Percentiles rank a stretch among this genome's conserved stretches.
Conservation (phyloP, 2,329 filamentous ascomycete genomes). For the Paracorniculantispora psalliotae region DNA sequence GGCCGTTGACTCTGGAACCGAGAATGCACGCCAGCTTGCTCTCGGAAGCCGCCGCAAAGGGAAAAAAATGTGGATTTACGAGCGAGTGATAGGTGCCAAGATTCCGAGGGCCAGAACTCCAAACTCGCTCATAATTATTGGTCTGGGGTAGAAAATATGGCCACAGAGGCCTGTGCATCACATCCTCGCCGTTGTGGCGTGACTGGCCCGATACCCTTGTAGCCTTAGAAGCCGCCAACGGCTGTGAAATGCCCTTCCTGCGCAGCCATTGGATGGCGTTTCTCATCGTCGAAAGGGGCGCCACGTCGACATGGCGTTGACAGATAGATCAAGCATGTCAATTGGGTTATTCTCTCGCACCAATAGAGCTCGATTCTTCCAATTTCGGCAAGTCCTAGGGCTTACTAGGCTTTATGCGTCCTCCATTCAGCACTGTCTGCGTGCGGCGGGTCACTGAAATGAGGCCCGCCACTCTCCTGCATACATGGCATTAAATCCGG, state of each 20-base stretch:
- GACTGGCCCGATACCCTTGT: constrained; percentile 3
- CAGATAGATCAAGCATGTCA: neutral
- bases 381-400: neutral
- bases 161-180: neutral
- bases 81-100: neutral
- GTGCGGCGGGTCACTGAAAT: constrained; percentile 4
- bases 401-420: neutral
- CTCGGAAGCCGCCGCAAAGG: neutral
- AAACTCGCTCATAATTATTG: neutral
- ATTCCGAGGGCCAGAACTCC: neutral
- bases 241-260: neutral
- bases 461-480: neutral
- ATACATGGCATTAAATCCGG: constrained; percentile 1
- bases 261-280: neutral
- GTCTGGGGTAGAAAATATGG: neutral
- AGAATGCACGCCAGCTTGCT: too few species aligned
- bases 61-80: neutral
- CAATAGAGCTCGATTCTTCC: neutral
- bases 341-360: neutral
- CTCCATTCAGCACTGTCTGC: neutral
- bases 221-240: neutral
- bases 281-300: neutral
- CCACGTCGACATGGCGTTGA: neutral
- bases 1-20: neutral
- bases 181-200: neutral